phyloP scores from a whole-genome alignment of 305 asterid species.

The Rubia occidens region DNA sequence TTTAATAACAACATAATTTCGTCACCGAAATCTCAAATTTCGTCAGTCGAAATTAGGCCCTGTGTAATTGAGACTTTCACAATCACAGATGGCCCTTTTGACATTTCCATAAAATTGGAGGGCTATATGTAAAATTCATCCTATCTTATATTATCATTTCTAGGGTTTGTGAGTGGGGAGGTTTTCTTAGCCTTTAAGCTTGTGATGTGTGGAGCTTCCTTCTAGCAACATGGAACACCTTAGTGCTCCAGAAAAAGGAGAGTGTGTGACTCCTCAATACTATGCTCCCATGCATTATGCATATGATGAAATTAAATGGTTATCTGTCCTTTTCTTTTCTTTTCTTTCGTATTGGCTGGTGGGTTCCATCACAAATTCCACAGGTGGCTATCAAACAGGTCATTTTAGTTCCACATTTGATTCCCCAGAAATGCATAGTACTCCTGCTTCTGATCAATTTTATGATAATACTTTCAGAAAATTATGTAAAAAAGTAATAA shows the following conservation, averaged over 20 bases:
- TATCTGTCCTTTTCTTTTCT: constrained; percentile 2
- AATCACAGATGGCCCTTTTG: no score
- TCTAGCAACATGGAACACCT: constrained; percentile 6
- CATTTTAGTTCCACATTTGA: constrained; percentile 17
- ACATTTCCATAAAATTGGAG: background rate
- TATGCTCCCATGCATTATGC: constrained; percentile 15
- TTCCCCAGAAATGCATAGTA: constrained; percentile 5
- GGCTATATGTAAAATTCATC: background rate
- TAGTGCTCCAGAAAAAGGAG: constrained; percentile 23
- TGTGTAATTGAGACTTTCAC: no score
- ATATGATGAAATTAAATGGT: background rate
- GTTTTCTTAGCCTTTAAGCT: constrained; percentile 30
- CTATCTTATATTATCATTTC: constrained; percentile 8
- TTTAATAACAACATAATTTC: no score
- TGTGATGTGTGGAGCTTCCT: constrained; percentile 9
- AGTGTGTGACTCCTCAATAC: constrained; percentile 18
- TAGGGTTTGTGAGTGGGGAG: constrained; percentile 25
- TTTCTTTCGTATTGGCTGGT: constrained; percentile 16
- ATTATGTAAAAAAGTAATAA: no score
- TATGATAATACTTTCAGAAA: background rate
- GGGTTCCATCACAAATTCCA: constrained; percentile 18
- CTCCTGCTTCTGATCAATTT: background rate
- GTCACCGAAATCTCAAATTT: no score
- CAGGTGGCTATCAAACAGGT: constrained; percentile 11
- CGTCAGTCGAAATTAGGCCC: no score